Conservation (phyloP, 2,329 filamentous ascomycete genomes). For the Amphichorda felina region DNA sequence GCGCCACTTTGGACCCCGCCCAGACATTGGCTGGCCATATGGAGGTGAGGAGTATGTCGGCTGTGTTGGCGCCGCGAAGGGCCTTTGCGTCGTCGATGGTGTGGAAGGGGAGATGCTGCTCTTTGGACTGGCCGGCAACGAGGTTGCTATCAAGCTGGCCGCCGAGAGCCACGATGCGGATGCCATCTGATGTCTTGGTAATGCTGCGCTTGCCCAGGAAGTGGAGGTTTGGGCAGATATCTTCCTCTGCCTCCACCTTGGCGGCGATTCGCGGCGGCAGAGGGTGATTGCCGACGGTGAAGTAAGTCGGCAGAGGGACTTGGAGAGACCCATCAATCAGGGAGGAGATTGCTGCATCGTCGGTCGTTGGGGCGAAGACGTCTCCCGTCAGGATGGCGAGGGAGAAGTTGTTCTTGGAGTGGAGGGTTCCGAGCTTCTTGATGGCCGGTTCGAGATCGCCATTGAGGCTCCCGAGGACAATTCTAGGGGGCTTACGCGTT, state of each 20-base stretch:
- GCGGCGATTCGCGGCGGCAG: slow-evolving; percentile 61
- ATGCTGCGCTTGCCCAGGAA: slow-evolving; percentile 80
- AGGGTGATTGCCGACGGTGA: slow-evolving; percentile 64
- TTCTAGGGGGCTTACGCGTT: slow-evolving; percentile 28
- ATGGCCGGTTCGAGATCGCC: slow-evolving; percentile 69
- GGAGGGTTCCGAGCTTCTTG: slow-evolving; percentile 66
- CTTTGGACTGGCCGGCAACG: slow-evolving; percentile 51
- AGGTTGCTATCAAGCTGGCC: slow-evolving; percentile 55
- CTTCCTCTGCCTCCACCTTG: slow-evolving; percentile 61
- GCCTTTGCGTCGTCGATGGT: slow-evolving; percentile 64
- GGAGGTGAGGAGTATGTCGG: slow-evolving; percentile 79
- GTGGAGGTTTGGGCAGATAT: slow-evolving; percentile 81
- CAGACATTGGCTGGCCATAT: slow-evolving; percentile 73
- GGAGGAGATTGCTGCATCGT: slow-evolving; percentile 45
- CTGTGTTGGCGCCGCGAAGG: slow-evolving; percentile 62
- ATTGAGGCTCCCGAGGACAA: slow-evolving; percentile 74
- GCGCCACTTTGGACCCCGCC: slow-evolving; percentile 50
- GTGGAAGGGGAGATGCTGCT: slow-evolving; percentile 68
- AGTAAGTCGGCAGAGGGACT: slow-evolving; percentile 80
- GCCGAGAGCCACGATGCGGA: slow-evolving; percentile 79
- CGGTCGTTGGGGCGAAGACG: slow-evolving; percentile 55
- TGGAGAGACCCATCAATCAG: slow-evolving; percentile 62
- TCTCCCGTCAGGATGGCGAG: slow-evolving; percentile 79
- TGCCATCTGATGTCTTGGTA: slow-evolving; percentile 79
- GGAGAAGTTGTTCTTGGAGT: slow-evolving; percentile 78